phyloP scores from a whole-genome alignment of 2,329 filamentous ascomycete genomes.

The Fusarium staphyleae region DNA sequence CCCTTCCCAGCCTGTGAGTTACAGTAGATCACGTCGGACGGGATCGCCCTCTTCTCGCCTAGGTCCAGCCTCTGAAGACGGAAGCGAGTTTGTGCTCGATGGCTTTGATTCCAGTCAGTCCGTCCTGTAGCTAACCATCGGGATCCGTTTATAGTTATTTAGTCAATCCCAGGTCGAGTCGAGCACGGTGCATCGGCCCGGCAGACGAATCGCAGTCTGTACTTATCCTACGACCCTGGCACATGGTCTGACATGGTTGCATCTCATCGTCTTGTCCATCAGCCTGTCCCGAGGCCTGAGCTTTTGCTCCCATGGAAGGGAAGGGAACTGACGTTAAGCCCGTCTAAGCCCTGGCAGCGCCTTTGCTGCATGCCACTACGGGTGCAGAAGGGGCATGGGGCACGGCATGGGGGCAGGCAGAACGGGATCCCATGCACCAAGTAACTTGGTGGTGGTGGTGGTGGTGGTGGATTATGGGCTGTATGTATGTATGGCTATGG shows the following conservation, averaged over 20 bases:
- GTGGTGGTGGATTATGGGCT: conserved; percentile 12
- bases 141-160: conserved; percentile 36
- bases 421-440: conserved; percentile 16
- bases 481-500: not conserved
- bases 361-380: conserved; percentile 25
- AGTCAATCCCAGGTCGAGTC: conserved; percentile 33
- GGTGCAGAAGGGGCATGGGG: conserved; percentile 9
- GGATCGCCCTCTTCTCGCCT: conserved; percentile 8
- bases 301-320: too few relatives aligned
- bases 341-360: not conserved
- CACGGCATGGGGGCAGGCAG: conserved; percentile 26
- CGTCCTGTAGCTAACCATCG: conserved; percentile 30
- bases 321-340: not conserved
- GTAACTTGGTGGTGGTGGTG: not conserved
- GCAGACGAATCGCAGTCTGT: conserved; percentile 33
- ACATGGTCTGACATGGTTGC: conserved; percentile 42
- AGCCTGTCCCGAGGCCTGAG: conserved; percentile 26
- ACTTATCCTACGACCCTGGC: conserved; percentile 37
- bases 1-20: conserved; percentile 9
- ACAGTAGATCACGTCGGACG: conserved; percentile 11
- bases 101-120: not conserved
- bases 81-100: not conserved
- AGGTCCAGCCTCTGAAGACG: conserved; percentile 30
- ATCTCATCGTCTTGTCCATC: conserved; percentile 26
- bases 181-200: conserved; percentile 43